phyloP scores from a whole-genome alignment of 208 protist species.

The Leptomonas seymouri region DNA sequence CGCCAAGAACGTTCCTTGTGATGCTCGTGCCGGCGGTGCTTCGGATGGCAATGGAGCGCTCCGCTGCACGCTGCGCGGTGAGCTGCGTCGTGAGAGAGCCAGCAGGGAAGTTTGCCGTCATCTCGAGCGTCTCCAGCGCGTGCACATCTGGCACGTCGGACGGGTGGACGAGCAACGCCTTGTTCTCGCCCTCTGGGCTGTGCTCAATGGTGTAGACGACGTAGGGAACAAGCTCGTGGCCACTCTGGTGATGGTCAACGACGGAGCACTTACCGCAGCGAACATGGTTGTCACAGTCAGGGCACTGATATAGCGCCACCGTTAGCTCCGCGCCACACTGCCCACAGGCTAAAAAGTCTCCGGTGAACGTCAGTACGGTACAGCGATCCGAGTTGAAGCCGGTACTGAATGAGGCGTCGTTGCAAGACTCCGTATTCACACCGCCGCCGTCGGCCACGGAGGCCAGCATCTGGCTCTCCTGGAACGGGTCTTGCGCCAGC shows the following conservation, averaged over 20 bases:
- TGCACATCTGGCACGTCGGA: slow-evolving; percentile 59
- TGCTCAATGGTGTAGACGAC: slow-evolving; percentile 68
- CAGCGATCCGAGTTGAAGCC: slow-evolving; percentile 25
- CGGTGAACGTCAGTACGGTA: slow-evolving; percentile 36
- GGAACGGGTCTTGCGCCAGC: slow-evolving; percentile 57
- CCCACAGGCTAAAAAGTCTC: slow-evolving; percentile 57
- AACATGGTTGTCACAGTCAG: slow-evolving; percentile 49
- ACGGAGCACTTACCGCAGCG: slow-evolving; percentile 83
- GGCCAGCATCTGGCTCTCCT: slow-evolving; percentile 48
- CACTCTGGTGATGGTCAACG: slow-evolving; percentile 53
- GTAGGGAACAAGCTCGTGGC: slow-evolving; percentile 64
- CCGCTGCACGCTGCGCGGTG: slow-evolving; percentile 26
- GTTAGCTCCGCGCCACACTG: slow-evolving; percentile 62
- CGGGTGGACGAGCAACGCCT: slow-evolving; percentile 55
- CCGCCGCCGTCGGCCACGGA: slow-evolving; percentile 17
- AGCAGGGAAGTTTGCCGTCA: slow-evolving; percentile 66
- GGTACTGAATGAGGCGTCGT: slow-evolving; percentile 21
- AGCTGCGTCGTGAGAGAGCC: slow-evolving; percentile 57
- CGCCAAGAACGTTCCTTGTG: slow-evolving; percentile 22
- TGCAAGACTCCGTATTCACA: slow-evolving; percentile 24
- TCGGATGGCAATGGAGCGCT: slow-evolving; percentile 28
- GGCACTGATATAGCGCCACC: slow-evolving; percentile 66
- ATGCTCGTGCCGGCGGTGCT: slow-evolving; percentile 23
- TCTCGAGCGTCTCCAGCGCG: slow-evolving; percentile 76
- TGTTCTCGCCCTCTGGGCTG: slow-evolving; percentile 29